These are phyloP conservation scores for Gyromitra esculenta DNA, from an alignment of 2,329 filamentous ascomycete species.

Conservation along the genomic window DNA sequence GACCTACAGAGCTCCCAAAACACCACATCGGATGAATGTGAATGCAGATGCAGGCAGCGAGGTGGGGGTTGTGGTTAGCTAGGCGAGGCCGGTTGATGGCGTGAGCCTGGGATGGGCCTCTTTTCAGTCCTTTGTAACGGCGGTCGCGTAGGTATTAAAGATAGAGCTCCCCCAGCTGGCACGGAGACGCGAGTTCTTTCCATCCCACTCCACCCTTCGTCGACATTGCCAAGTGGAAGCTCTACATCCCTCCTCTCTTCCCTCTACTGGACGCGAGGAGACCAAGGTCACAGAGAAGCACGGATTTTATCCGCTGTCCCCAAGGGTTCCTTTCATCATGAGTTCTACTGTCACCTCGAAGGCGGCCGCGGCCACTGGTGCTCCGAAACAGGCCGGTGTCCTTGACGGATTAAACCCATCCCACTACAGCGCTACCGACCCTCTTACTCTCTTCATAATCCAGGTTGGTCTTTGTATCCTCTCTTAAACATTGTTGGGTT, in stretches of 20 bases:
- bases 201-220: neutral
- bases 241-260: neutral
- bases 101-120: neutral
- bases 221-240: neutral
- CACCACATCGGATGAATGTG: conserved; percentile 26
- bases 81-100: neutral
- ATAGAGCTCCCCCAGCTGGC: conserved; percentile 13
- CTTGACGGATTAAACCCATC: conserved; percentile 76
- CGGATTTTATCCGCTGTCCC: neutral
- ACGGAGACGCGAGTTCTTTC: neutral
- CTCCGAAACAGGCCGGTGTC: conserved; percentile 70
- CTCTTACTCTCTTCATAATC: conserved; percentile 79
- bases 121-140: neutral
- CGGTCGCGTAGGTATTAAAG: conserved; percentile 41
- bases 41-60: neutral
- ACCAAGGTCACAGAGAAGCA: conserved; percentile 3
- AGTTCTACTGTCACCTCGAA: conserved; percentile 30
- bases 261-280: conserved; percentile 8
- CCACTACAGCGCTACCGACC: conserved; percentile 74
- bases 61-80: neutral
- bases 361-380: conserved; percentile 36
- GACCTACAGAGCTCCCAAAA: conserved; percentile 3
- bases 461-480: conserved; percentile 64
- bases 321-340: conserved; percentile 25
- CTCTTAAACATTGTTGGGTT: neutral